Evolutionary conservation across 768 basidiomycete species (phyloP), one percentile per base, ranked within the genome.

Genomic region (Antrodiella citrinella): DNA sequence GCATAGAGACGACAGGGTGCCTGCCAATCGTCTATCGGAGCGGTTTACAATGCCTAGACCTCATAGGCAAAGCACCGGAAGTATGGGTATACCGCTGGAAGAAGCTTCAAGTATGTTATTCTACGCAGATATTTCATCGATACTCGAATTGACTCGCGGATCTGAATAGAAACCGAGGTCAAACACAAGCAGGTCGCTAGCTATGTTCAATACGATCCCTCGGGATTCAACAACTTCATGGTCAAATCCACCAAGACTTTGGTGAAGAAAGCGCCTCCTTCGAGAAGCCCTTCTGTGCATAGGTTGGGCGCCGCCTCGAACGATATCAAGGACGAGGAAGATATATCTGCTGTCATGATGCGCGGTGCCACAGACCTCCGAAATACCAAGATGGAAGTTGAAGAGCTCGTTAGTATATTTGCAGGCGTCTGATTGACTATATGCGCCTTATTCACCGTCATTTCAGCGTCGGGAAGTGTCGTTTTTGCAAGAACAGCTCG

Each of bases 291-390:
- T 1, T 64, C 62, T 5, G 57, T 59, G 0, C 41, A 54, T 19
- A 60, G 59, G 38, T 59, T 57, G 0, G 35, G 56, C n/a, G 4
- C 20, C 4, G 7, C 38, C 7, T 4, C 59, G 51, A 35, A 7
- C 7, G 30, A 7, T 7, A 7, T 35, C 7, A 35, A 35, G 15
- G 30, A 15, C 7, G 61, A 62, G 0, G 62, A 64, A 42, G 62
- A 64, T 45, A 53, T 64, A n/a, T 61, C 62, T 0, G 49, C 57
- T 4, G 52, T 62, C 42, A 61, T 64, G 62, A 64, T 64, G 62
- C 58, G 61, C 9, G 61, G 61, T 4, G 61, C 60, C 10, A 58
- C 55, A 1, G 57, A 64, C 39, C 40, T 64, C 4, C 44, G 60
- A 20, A 59, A 56, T 44, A 54, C 58, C 5, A 64, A 61, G 49